phyloP scores from a whole-genome alignment of 2,329 filamentous ascomycete genomes.

The Penicillium glabrum region DNA sequence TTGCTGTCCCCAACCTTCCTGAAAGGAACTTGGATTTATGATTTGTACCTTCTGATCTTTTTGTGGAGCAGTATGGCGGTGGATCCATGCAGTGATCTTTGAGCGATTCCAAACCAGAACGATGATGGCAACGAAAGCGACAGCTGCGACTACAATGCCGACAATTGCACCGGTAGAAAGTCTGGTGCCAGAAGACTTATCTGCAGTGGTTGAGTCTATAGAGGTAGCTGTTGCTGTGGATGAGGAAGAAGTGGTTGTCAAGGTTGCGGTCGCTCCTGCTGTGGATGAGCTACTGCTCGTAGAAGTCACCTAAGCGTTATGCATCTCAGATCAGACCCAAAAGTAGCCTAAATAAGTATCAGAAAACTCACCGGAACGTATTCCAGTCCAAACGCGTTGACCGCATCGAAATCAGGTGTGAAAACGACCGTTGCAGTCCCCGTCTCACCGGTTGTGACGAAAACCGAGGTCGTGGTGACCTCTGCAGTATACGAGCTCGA shows the following conservation, averaged over 20 bases:
- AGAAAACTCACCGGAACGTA: neutral
- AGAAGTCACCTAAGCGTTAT: neutral
- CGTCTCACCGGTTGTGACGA: neutral
- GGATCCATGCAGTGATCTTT: neutral
- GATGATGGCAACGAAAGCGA: neutral
- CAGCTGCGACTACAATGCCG: neutral
- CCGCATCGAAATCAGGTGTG: constrained; percentile 1
- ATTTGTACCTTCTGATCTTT: neutral
- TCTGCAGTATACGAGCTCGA: neutral
- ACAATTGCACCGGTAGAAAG: neutral
- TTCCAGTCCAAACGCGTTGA: constrained; percentile 3
- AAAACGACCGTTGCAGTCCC: neutral
- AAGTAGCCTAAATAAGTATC: neutral
- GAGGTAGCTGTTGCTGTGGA: neutral
- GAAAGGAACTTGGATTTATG: neutral
- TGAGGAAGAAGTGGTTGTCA: neutral
- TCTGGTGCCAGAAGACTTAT: neutral
- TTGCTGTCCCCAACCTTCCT: neutral
- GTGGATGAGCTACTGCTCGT: neutral
- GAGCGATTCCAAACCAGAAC: neutral
- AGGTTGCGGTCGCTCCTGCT: neutral
- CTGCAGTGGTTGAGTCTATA: neutral
- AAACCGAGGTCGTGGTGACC: constrained; percentile 1
- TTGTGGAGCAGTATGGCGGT: neutral
- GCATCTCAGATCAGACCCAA: neutral